phyloP scores from a whole-genome alignment of 495 filamentous ascomycete genomes.

The Aspergillus baeticus region DNA sequence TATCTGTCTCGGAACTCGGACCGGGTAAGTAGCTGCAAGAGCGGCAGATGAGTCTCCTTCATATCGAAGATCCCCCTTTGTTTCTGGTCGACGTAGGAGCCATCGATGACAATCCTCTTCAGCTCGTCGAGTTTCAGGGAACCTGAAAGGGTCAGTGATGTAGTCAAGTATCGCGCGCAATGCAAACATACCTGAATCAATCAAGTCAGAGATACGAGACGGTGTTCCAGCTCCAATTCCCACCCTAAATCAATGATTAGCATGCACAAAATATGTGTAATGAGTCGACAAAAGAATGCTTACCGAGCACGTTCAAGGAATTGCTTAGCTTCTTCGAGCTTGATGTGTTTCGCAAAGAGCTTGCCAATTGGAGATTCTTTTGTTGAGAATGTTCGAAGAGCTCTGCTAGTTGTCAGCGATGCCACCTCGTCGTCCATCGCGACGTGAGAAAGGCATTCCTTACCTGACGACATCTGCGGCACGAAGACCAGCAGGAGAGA shows the following conservation, averaged over 20 bases:
- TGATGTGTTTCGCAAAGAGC: slow-evolving; percentile 97
- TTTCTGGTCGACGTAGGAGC: slow-evolving; percentile 88
- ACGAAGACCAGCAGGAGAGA: slow-evolving; percentile 75
- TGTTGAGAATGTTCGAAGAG: slow-evolving; percentile 71
- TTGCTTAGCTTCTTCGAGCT: slow-evolving; percentile 80
- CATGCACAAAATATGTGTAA: neutral
- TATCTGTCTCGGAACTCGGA: slow-evolving; percentile 70
- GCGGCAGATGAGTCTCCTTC: slow-evolving; percentile 78
- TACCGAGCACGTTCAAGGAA: slow-evolving; percentile 65
- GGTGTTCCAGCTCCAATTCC: slow-evolving; percentile 91
- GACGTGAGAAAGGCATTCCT: neutral
- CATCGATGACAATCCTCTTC: slow-evolving; percentile 81
- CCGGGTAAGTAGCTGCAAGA: slow-evolving; percentile 66
- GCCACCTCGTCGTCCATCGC: neutral
- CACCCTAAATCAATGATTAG: slow-evolving; percentile 48
- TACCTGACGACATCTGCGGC: slow-evolving; percentile 78
- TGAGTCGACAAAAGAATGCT: neutral
- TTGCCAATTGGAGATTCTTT: slow-evolving; percentile 80
- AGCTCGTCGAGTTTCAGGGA: slow-evolving; percentile 66
- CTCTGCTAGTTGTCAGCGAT: slow-evolving; percentile 40
- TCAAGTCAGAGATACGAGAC: slow-evolving; percentile 71
- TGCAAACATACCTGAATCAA: slow-evolving; percentile 65
- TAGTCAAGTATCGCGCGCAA: neutral
- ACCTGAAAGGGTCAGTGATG: slow-evolving; percentile 42
- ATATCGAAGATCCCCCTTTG: slow-evolving; percentile 90